Evolutionary conservation across 164 flowering plant genomes (phyloP), one percentile per base, ranked within the genome.

Genomic region (Akebia trifoliata): DNA sequence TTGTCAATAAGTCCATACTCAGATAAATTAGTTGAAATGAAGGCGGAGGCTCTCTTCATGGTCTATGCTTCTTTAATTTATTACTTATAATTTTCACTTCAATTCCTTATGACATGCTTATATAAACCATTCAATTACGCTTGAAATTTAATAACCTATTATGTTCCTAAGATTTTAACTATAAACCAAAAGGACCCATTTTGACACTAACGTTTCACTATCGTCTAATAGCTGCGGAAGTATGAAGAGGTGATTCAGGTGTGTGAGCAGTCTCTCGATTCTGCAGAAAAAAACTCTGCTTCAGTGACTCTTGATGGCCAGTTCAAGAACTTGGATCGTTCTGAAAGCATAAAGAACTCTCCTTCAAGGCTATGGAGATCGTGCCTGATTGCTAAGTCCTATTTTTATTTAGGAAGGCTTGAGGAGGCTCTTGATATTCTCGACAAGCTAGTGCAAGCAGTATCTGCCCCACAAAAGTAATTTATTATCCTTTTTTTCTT

Each of bases 331-430:
- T 49, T 32, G 28, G 68, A 62, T 69, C 69, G 65, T 56, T 44
- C 74, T 63, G 63, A 58, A 31, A 24, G 46, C 49, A 35, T 46
- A 54, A 72, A 72, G 37, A 61, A 31, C 24, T 57, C 72, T 45
- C 21, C 39, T 64, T 65, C 68, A 31, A 77, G 52, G 69, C 54
- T 76, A 7, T 90, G 99, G 99, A 71, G 90, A 67, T 78, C 72
- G 78, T 61, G 31, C 56, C 56, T 86, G 43, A 82, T 76, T 54
- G 54, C 82, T 1, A 88, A 76, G 78, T 81, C 85, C 32, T 69
- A 82, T 59, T 94, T 86, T 59, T 76, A 73, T 66, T 34, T 83
- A 57, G 99, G 99, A 63, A 85, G 67, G 75, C 87, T 94, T 47
- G 95, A 90, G 78, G 69, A 46, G 57, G 85, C 96, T 57, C 86